Evolutionary conservation across 2,329 filamentous ascomycete species (phyloP), one percentile per base, ranked within the genome.

Genomic region (Dendrostoma leiphaemia): DNA sequence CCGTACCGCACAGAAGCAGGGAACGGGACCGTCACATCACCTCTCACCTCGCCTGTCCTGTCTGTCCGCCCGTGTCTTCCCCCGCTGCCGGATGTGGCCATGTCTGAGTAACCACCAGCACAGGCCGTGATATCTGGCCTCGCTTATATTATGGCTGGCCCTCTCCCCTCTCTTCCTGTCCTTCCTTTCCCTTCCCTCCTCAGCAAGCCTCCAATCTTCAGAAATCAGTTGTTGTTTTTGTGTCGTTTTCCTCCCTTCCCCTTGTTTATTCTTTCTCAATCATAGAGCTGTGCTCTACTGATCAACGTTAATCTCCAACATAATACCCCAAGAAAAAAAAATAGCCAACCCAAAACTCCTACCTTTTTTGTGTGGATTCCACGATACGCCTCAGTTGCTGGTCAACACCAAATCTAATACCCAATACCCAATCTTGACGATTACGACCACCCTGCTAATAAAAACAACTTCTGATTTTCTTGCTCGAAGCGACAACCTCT

Each of bases 121-220:
- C 61, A 52, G 64, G 62, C 65, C 64, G 65, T 62, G 56, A 60
- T 63, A 63, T 62, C 60, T 62, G 65, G 65, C 68, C 67, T 57
- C 64, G 63, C 62, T 55, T 61, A 69, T 74, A 75, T 75, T 77
- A 72, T 69, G 69, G 63, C 57, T 62, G 65, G 63, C 63, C 48
- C 61, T 63, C 64, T 68, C 67, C 62, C 43, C 61, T 63, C 64
- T 68, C 67, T 29, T 67, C 66, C 67, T 68, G 68, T 65, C 66
- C 65, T 63, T 64, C 67, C 64, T 62, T 65, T 68, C 38, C 64
- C 67, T 66, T 72, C 65, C 65, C 65, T 83, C 84, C 78, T 78
- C 78, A 86, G 85, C 85, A 88, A 88, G 84, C 76, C 75, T 67
- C 77, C 71, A 79, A 79, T 74, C 67, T 64, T 69, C 71, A 67